Evolutionary conservation across 371 early-diverging fungal species (phyloP).

Genomic region (Apophysomyces trapeziformis): DNA sequence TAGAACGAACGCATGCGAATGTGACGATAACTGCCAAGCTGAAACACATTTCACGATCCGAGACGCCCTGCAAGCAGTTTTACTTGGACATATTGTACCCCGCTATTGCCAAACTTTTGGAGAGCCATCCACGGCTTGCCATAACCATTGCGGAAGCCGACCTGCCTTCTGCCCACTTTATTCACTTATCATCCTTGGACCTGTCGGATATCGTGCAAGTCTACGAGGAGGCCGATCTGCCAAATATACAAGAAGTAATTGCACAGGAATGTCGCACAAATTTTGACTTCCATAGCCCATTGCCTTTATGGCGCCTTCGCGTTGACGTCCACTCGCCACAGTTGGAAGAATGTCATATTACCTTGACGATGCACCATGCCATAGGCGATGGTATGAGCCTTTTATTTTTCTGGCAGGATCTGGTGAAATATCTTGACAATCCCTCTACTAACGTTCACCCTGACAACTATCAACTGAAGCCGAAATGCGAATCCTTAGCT

Average conservation of each 20-base stretch:
- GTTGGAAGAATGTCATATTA: constrained; percentile 18
- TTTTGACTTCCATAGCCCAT: constrained; percentile 26
- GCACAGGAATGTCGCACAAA: constrained; percentile 21
- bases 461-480: not conserved
- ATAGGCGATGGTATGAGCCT: constrained; percentile 46
- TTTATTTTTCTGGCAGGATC: constrained; percentile 28
- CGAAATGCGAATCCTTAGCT: constrained; percentile 10
- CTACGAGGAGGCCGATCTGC: not conserved
- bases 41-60: constrained; percentile 15
- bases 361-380: constrained; percentile 32
- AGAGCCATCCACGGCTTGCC: constrained; percentile 31
- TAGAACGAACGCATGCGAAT: constrained; percentile 38
- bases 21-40: constrained; percentile 33
- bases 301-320: constrained; percentile 45
- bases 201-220: constrained; percentile 20
- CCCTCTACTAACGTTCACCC: not conserved
- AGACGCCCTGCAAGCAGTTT: constrained; percentile 9
- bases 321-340: constrained; percentile 15
- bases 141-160: constrained; percentile 24
- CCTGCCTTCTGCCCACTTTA: constrained; percentile 28
- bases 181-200: constrained; percentile 24
- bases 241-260: constrained; percentile 16
- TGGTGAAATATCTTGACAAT: constrained; percentile 27
- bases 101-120: constrained; percentile 26
- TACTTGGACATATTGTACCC: constrained; percentile 25